A percentile compares a stretch with the other conserved stretches of the same genome.
phyloP scores from a whole-genome alignment of 2,329 filamentous ascomycete genomes.

The Tothia fuscella region DNA sequence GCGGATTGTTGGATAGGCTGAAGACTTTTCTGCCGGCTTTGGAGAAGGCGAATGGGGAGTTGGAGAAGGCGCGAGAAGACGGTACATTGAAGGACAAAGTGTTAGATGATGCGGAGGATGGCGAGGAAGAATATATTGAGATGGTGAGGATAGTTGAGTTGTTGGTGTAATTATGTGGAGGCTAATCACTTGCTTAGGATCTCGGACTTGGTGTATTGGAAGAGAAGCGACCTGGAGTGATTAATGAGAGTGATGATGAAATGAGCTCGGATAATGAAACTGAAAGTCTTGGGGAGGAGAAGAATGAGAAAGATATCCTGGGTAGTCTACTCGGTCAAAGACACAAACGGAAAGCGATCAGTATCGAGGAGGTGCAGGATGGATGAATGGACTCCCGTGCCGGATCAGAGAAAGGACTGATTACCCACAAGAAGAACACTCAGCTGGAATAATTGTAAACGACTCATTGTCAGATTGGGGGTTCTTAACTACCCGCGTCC shows the following conservation, averaged over 20 bases:
- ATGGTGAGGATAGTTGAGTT: slow-evolving; percentile 22
- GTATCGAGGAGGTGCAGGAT: too few relatives aligned
- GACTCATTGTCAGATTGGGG: too few relatives aligned
- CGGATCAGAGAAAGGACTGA: too few relatives aligned
- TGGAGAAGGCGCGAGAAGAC: slow-evolving; percentile 27
- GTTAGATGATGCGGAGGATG: slow-evolving; percentile 24
- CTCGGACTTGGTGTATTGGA: slow-evolving; percentile 37
- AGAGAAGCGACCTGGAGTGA: slow-evolving; percentile 17
- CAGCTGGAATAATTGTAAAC: too few relatives aligned
- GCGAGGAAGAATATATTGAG: slow-evolving; percentile 27
- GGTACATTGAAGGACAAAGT: slow-evolving; percentile 26
- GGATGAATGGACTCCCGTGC: too few relatives aligned
- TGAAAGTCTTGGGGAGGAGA: slow-evolving; percentile 10
- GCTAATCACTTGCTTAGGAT: slow-evolving; percentile 17
- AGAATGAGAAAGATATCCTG: slow-evolving; percentile 20
- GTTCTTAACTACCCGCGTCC: too few relatives aligned
- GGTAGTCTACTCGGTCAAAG: slow-evolving; percentile 26
- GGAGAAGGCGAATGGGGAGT: slow-evolving; percentile 30
- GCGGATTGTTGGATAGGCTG: slow-evolving; percentile 22
- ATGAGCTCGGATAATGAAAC: slow-evolving; percentile 17
- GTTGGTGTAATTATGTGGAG: slow-evolving; percentile 12
- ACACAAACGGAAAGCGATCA: too few relatives aligned
- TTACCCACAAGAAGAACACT: too few relatives aligned
- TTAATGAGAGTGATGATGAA: slow-evolving; percentile 13
- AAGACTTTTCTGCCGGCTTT: slow-evolving; percentile 31